Evolutionary conservation across 129 eudicot species (phyloP).

Genomic region (Escallonia rubra): DNA sequence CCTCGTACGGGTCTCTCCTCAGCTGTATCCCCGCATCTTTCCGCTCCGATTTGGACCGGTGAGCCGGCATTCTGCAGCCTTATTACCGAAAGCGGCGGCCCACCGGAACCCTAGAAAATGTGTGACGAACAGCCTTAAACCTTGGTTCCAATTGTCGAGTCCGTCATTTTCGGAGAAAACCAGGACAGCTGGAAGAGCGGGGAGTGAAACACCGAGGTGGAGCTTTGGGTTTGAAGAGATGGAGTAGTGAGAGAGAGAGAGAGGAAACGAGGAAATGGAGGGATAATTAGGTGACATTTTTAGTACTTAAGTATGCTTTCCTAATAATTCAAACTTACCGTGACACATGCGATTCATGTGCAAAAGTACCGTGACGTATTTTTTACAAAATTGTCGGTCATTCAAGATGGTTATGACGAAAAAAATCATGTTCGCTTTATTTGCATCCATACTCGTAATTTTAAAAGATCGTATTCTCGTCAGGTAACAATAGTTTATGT

Average conservation of each 20-base stretch:
- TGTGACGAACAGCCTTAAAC: neutral
- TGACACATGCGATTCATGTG: no score
- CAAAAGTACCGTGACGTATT: no score
- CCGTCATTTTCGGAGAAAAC: neutral
- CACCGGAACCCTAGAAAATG: neutral
- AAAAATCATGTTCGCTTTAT: no score
- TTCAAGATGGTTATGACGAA: no score
- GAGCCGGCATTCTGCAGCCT: slow-evolving; percentile 51
- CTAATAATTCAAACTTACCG: no score
- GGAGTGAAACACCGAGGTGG: neutral
- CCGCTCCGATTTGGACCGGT: slow-evolving; percentile 56
- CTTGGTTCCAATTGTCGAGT: neutral
- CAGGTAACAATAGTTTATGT: no score
- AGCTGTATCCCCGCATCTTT: slow-evolving; percentile 37
- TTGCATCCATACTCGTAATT: no score
- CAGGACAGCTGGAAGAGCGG: neutral
- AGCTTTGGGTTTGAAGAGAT: neutral
- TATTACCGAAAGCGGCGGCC: neutral
- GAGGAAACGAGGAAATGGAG: slow-evolving; percentile 32
- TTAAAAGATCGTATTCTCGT: no score
- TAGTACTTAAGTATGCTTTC: no score
- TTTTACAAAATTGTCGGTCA: no score
- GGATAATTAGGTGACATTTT: slow-evolving; percentile 41
- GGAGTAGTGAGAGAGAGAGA: slow-evolving; percentile 1
- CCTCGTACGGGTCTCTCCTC: slow-evolving; percentile 80